Evolutionary conservation across 805 yeast species (phyloP).

Genomic region (Metschnikowia borealis): DNA sequence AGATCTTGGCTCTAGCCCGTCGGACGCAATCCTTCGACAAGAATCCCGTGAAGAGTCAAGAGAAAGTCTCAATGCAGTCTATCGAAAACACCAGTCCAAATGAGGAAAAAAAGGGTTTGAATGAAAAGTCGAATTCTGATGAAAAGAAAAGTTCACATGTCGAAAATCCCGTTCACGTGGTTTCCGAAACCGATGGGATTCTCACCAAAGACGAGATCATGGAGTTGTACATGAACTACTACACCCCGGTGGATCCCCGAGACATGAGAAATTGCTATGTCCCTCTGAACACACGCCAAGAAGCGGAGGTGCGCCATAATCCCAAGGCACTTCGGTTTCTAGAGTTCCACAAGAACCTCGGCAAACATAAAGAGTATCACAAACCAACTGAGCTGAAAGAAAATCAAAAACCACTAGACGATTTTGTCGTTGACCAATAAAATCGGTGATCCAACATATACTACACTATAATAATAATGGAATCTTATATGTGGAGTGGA

Average conservation of each 20-base stretch:
- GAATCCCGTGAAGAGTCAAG: neutral
- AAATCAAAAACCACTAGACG: neutral
- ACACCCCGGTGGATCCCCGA: slow-evolving; percentile 19
- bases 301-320: neutral
- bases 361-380: neutral
- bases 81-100: too few relatives aligned
- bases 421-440: neutral
- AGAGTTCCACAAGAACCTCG: neutral
- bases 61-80: neutral
- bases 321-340: neutral
- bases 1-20: slow-evolving; percentile 13
- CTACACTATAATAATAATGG: too few relatives aligned
- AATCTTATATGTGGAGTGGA: too few relatives aligned
- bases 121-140: too few relatives aligned
- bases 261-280: slow-evolving; percentile 5
- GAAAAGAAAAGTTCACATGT: neutral
- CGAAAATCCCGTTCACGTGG: neutral
- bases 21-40: slow-evolving; percentile 15
- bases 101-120: too few relatives aligned
- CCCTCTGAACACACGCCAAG: neutral
- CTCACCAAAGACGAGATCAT: slow-evolving; percentile 33
- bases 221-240: slow-evolving; percentile 41
- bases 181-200: slow-evolving; percentile 32
- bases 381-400: neutral
- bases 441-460: too few relatives aligned